Base-by-base conservation (phyloP, 768 basidiomycete species). In the Hypholoma fasciculare region DNA sequence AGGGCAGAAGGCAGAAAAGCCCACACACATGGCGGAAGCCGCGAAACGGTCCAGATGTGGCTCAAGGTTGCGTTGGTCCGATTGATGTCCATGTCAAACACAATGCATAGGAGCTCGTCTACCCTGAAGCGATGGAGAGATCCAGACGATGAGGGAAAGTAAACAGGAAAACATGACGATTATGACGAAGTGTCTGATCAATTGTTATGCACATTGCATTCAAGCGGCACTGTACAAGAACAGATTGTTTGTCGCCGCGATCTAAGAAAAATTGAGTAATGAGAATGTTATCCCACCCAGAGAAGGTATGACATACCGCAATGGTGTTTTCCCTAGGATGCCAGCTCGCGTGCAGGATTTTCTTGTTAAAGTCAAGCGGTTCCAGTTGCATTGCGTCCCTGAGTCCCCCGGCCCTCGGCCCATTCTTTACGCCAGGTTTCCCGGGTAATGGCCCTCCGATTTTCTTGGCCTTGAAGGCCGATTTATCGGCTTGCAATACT, bases 381-480 rank as follows among this genome's bases (percentile, higher is more conserved):
- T 93, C 89, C 67, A 88, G 71, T 69, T 94, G 90, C 86, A 97
- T 92, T 49, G 88, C 84, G 63, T 96, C 94, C 70, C 89, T 87
- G 71, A 91, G 74, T 50, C 82, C 82, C 51, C 86, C 84, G 39
- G 82, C 80, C 67, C 91, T 86, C 36, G 83, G 78, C 12, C 94
- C 94, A 72, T 94, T 87, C 84, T 90, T 89, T 66, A 82, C 68
- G 48, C 82, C 77, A 60, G 82, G 76, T 72, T 90, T 90, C 67
- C 85, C 86, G n/a, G 86, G 84, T 54, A 88, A 68, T 8, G 89
- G 87, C 2, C 91, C 95, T 12, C 96, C 94, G 55, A 97, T 92
- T 83, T 98, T 99, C 88, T 98, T 99, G 49, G 93, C 94, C 74
- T 98, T 98, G 81, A 99, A 99, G 6, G 96, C 96, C 14, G 94